Conservation (phyloP, 1,139 yeast species). For the Diutina sp. region DNA sequence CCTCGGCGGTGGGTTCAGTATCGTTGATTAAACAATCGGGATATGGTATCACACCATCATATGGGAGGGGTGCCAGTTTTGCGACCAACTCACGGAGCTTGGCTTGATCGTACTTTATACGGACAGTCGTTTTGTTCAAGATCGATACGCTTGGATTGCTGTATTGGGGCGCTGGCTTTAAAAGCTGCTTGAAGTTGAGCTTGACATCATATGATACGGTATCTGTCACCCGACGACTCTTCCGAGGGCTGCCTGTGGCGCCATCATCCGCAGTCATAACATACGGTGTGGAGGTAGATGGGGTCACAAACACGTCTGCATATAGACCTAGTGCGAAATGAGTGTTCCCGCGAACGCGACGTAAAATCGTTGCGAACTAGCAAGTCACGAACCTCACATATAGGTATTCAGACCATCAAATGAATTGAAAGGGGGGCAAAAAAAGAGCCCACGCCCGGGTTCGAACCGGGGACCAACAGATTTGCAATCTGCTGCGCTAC, state of each 20-base stretch:
- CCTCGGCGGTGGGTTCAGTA: constrained; percentile 46
- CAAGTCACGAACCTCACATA: too few relatives aligned
- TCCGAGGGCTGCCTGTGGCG: background rate
- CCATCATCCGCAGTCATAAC: background rate
- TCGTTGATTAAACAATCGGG: constrained; percentile 48
- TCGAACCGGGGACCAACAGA: constrained; percentile 3
- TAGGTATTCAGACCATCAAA: too few relatives aligned
- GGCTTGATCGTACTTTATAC: background rate
- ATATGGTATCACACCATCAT: constrained; percentile 47
- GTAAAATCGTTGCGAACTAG: too few relatives aligned
- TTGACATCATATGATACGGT: background rate
- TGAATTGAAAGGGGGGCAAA: background rate
- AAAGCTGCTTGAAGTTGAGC: background rate
- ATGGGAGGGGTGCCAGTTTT: constrained; percentile 27
- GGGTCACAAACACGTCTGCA: background rate
- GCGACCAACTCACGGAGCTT: background rate
- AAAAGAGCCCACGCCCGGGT: constrained; percentile 2
- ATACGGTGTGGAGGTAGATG: background rate
- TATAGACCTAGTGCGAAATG: background rate
- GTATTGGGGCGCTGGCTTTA: background rate
- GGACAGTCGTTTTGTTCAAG: background rate
- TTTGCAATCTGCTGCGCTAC: constrained; percentile 3
- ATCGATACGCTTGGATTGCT: background rate
- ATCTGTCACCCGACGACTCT: background rate
- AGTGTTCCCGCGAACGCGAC: background rate